A percentile compares a stretch with the other conserved stretches of the same genome.
phyloP scores from a whole-genome alignment of 805 yeast species.

The Debaryomyces tyrocola region DNA sequence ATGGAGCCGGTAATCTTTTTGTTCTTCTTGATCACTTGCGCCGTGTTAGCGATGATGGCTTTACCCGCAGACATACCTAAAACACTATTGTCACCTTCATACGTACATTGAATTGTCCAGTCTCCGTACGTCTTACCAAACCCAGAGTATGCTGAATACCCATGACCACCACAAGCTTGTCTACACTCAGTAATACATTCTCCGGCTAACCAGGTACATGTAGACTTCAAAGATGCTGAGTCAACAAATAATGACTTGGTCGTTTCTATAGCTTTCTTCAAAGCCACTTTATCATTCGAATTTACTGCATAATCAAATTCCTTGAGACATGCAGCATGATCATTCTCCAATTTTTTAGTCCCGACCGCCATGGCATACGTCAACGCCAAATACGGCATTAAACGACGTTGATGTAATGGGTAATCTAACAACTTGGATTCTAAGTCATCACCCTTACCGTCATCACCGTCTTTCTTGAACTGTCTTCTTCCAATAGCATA shows the following conservation, averaged over 20 bases:
- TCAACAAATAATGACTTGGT: conserved; percentile 79
- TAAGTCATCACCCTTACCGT: conserved; percentile 18
- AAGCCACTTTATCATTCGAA: conserved; percentile 47
- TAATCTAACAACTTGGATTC: conserved; percentile 82
- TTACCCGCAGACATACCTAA: conserved; percentile 83
- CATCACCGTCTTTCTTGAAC: conserved; percentile 51
- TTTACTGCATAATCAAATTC: conserved; percentile 55
- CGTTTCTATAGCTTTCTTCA: conserved; percentile 50
- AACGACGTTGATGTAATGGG: conserved; percentile 84
- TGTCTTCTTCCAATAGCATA: conserved; percentile 91
- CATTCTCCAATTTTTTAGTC: conserved; percentile 57
- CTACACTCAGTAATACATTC: conserved; percentile 83
- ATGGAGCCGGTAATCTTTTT: conserved; percentile 33
- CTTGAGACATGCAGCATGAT: conserved; percentile 49
- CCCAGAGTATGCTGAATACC: conserved; percentile 89
- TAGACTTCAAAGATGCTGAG: conserved; percentile 85
- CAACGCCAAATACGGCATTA: conserved; percentile 81
- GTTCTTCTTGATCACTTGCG: conserved; percentile 37
- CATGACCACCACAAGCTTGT: conserved; percentile 96
- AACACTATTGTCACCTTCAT: conserved; percentile 97
- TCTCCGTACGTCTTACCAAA: conserved; percentile 87
- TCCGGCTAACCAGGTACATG: conserved; percentile 84
- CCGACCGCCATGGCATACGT: conserved; percentile 76
- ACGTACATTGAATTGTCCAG: conserved; percentile 97
- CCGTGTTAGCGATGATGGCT: conserved; percentile 57